Conservation (phyloP, 164 flowering plant species). For the Amborella trichopoda region DNA sequence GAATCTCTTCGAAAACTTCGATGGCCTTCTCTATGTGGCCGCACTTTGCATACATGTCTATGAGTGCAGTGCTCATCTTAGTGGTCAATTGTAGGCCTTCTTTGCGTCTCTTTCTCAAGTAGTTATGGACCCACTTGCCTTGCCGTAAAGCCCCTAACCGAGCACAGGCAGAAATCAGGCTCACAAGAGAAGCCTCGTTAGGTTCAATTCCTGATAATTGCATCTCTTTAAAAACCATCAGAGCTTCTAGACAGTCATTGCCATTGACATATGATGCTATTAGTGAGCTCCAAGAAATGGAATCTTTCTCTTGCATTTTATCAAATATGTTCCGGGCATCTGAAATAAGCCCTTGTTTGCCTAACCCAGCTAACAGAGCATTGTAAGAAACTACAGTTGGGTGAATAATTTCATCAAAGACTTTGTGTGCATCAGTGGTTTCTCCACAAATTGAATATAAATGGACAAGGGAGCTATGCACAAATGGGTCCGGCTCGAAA, state of each 20-base stretch:
- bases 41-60: conserved; percentile 78
- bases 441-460: conserved; percentile 30
- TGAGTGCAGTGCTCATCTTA: conserved; percentile 10
- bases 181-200: conserved; percentile 56
- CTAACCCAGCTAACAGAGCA: conserved; percentile 31
- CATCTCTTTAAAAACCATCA: conserved; percentile 42
- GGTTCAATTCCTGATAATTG: conserved; percentile 28
- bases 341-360: conserved; percentile 8
- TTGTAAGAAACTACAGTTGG: conserved; percentile 28
- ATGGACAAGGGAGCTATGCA: conserved; percentile 29
- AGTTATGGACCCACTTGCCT: conserved; percentile 78
- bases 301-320: conserved; percentile 42
- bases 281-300: conserved; percentile 69
- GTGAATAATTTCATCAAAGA: conserved; percentile 33
- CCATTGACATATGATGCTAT: conserved; percentile 41
- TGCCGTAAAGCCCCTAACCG: conserved; percentile 41
- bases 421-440: conserved; percentile 15
- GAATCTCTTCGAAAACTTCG: conserved; percentile 27
- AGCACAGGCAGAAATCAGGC: conserved; percentile 50
- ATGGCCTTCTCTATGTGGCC: conserved; percentile 45
- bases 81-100: not conserved
- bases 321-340: too few relatives aligned
- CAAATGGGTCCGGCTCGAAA: conserved; percentile 16
- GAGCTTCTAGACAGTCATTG: conserved; percentile 43
- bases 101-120: not conserved